These are phyloP conservation scores for Rhododendron simsii DNA, from an alignment of 148 eudicot genomes.

Conservation along the genomic window DNA sequence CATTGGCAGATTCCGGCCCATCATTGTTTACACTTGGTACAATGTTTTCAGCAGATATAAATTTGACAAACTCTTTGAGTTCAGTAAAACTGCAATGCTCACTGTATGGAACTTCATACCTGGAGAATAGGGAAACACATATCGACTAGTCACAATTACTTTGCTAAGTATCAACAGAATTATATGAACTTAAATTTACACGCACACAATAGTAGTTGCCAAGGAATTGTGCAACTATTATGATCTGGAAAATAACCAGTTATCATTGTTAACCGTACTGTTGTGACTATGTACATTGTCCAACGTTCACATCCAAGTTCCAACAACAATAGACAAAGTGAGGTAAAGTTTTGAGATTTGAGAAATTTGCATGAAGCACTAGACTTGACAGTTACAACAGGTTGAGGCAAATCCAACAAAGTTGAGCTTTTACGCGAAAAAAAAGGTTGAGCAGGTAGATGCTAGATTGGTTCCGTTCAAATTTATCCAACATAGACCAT, in stretches of 20 bases:
- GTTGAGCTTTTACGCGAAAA: background rate
- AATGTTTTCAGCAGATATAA: slow-evolving; percentile 59
- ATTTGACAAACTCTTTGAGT: slow-evolving; percentile 74
- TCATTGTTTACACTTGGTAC: slow-evolving; percentile 90
- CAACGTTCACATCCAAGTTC: background rate
- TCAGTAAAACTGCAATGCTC: slow-evolving; percentile 91
- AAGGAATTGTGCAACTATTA: background rate
- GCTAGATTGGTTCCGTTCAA: background rate
- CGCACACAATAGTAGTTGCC: background rate
- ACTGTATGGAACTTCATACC: slow-evolving; percentile 97
- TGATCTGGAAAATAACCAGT: background rate
- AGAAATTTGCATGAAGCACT: background rate
- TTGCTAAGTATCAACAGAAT: too few relatives aligned
- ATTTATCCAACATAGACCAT: background rate
- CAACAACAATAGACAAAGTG: background rate
- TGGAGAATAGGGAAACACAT: slow-evolving; percentile 24
- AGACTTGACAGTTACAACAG: background rate
- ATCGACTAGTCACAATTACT: background rate
- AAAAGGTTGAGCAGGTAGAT: background rate
- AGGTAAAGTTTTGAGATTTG: background rate
- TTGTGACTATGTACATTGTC: background rate
- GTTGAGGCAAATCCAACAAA: background rate
- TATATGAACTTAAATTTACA: background rate
- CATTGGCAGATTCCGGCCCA: slow-evolving; percentile 46
- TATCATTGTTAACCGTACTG: background rate